Evolutionary conservation across 768 basidiomycete species (phyloP).

Genomic region (Hortiboletus flavorubellus): DNA sequence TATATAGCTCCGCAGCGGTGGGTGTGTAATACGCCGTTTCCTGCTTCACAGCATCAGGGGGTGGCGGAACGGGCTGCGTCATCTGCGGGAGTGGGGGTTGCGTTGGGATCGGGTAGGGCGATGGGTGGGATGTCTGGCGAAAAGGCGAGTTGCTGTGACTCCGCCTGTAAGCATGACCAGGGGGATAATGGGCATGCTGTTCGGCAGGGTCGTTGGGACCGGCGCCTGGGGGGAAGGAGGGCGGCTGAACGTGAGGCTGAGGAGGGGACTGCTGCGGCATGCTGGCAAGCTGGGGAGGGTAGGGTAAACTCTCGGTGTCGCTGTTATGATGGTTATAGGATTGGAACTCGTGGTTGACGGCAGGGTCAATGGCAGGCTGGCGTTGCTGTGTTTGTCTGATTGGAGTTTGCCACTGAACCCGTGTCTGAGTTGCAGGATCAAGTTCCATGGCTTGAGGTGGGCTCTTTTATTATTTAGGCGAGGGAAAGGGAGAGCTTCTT

Average conservation of each 20-base stretch:
- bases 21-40: constrained; percentile 46
- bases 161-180: constrained; percentile 33
- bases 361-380: constrained; percentile 33
- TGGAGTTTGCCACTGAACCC: constrained; percentile 33
- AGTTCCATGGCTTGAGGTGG: constrained; percentile 31
- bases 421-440: constrained; percentile 33
- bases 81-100: constrained; percentile 30
- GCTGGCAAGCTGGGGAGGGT: constrained; percentile 29
- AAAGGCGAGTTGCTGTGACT: constrained; percentile 32
- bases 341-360: constrained; percentile 33
- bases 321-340: constrained; percentile 30
- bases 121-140: constrained; percentile 39
- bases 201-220: constrained; percentile 34
- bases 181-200: constrained; percentile 34
- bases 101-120: constrained; percentile 35
- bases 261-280: constrained; percentile 29
- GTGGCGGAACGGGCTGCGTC: constrained; percentile 15
- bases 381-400: constrained; percentile 34
- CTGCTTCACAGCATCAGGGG: constrained; percentile 36
- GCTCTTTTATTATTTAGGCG: constrained; percentile 35
- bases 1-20: constrained; percentile 53
- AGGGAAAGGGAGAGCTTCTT: constrained; percentile 34
- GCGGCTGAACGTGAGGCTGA: constrained; percentile 36
- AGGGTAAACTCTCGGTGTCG: constrained; percentile 24
- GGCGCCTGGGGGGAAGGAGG: constrained; percentile 33